Base-by-base conservation (phyloP, 257 asterid species). In the Nicotiana paniculata region DNA sequence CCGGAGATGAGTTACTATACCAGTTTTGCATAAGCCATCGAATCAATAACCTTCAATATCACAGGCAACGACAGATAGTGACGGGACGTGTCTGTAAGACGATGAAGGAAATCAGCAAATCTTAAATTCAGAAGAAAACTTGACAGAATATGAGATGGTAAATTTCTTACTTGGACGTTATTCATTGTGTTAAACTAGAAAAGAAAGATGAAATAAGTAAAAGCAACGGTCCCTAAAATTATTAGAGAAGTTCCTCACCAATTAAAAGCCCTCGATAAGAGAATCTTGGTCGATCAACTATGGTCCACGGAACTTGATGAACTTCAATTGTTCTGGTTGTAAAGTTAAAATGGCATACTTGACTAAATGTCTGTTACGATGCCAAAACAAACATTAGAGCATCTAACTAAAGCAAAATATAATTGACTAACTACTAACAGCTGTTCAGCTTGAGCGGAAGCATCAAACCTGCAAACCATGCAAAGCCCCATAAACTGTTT, bases 21-120 rank as follows among this genome's bases (percentile, higher is more conserved):
- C 92, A 96, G 91, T 87, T 96, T 96, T 85, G 98, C 93, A 68
- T 93, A 96, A 66, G 95, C 30, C 99, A 96, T 93, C 10, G 99
- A 93, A 84, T 96, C 98, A 13, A 96, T 96, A 89, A 96, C 97
- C 88, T 96, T 93, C 95, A 94, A 93, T 83, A 96, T 90, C 59
- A 86, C 86, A 1, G 96, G 91, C 79, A 96, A 28, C 8, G 98
- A 90, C 85, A 77, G 93, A 89, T 92, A 96, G 82, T 96, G 99
- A 82, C 99, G 88, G 11, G 99, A 83, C 4, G 99, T 94, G 87
- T 96, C 99, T 96, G 93, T 89, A 77, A 62, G 63, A 48, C 0
- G 54, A 53, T 80, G 6, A 59, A 21, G 63, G 66, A 70, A 30
- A 26, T 76, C 81, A 80, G 81, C 66, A 85, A 43, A 43, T 53